A percentile compares a stretch with the other conserved stretches of the same genome.
Evolutionary conservation across 2,329 filamentous ascomycete genomes (phyloP).

Genomic region (Clonostachys chloroleuca): DNA sequence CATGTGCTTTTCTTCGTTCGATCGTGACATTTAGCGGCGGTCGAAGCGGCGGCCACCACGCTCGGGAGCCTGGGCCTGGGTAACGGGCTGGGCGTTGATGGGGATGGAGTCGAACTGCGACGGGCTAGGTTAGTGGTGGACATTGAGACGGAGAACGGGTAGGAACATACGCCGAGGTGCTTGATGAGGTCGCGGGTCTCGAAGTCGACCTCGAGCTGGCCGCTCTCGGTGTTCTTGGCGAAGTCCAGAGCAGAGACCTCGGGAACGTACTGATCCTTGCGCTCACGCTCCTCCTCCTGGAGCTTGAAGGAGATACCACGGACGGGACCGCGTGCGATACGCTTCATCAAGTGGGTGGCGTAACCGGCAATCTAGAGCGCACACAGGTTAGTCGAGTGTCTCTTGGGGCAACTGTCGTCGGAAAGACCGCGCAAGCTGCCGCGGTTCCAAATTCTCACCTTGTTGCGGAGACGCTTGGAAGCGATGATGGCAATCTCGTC

Average conservation of each 20-base stretch:
- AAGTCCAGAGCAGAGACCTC: conserved; percentile 99
- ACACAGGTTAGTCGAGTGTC: neutral
- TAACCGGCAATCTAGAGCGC: conserved; percentile 81
- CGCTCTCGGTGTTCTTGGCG: conserved; percentile 87
- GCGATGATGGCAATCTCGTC: conserved; percentile 99
- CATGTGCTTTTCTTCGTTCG: conserved; percentile 24
- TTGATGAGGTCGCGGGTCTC: conserved; percentile 99
- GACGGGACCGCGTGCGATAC: conserved; percentile 98
- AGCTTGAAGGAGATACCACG: conserved; percentile 99
- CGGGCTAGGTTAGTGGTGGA: conserved; percentile 16
- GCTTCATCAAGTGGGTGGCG: conserved; percentile 99
- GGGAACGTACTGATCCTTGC: conserved; percentile 99
- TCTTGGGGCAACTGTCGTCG: neutral
- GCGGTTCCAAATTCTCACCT: conserved; percentile 54
- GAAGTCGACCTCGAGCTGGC: conserved; percentile 89
- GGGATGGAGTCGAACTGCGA: conserved; percentile 91
- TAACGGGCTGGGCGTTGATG: conserved; percentile 90
- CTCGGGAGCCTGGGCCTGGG: conserved; percentile 83
- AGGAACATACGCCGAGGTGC: conserved; percentile 86
- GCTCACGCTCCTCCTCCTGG: conserved; percentile 99
- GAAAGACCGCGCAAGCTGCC: neutral
- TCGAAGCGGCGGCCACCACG: conserved; percentile 72
- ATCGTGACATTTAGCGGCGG: conserved; percentile 48
- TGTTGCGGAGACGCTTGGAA: conserved; percentile 98
- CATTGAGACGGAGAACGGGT: neutral